A percentile compares a stretch with the other conserved stretches of the same genome.
phyloP scores from a whole-genome alignment of 305 asterid species.

The Caryopteris hybrid region DNA sequence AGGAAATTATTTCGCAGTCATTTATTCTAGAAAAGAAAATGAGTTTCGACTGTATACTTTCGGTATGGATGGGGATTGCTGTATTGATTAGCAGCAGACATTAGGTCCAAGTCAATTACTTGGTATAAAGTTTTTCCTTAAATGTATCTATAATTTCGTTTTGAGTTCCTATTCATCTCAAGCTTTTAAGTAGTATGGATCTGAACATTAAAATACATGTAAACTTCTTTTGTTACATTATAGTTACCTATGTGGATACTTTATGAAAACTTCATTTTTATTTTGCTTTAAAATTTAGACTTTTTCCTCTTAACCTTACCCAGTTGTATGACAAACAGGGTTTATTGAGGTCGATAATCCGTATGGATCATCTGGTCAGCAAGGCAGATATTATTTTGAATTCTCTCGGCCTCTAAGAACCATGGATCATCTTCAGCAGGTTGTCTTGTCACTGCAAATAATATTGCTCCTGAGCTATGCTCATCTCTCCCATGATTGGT shows the following conservation, averaged over 20 bases:
- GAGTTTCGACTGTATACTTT: too few relatives aligned
- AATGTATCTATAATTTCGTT: background rate
- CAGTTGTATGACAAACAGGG: conserved; percentile 33
- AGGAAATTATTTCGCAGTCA: too few relatives aligned
- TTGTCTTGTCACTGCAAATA: conserved; percentile 6
- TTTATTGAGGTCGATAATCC: conserved; percentile 67
- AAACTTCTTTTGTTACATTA: background rate
- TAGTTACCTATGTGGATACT: too few relatives aligned
- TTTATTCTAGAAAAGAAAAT: too few relatives aligned
- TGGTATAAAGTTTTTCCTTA: background rate
- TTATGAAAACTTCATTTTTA: too few relatives aligned
- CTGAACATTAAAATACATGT: background rate
- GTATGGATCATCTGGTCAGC: conserved; percentile 55
- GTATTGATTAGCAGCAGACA: background rate
- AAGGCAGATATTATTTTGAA: conserved; percentile 72
- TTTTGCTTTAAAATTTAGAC: too few relatives aligned
- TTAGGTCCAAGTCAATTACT: background rate
- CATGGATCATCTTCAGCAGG: conserved; percentile 79
- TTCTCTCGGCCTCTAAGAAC: conserved; percentile 72
- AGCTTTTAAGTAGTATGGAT: background rate
- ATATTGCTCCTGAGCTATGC: too few relatives aligned
- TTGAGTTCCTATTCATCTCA: background rate
- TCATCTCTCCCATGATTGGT: too few relatives aligned
- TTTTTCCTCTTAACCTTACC: too few relatives aligned
- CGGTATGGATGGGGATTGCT: background rate